A percentile compares a stretch with the other conserved stretches of the same genome.
These are phyloP conservation scores for Kwoniella pini DNA, from an alignment of 768 basidiomycete species.

Conservation along the genomic window DNA sequence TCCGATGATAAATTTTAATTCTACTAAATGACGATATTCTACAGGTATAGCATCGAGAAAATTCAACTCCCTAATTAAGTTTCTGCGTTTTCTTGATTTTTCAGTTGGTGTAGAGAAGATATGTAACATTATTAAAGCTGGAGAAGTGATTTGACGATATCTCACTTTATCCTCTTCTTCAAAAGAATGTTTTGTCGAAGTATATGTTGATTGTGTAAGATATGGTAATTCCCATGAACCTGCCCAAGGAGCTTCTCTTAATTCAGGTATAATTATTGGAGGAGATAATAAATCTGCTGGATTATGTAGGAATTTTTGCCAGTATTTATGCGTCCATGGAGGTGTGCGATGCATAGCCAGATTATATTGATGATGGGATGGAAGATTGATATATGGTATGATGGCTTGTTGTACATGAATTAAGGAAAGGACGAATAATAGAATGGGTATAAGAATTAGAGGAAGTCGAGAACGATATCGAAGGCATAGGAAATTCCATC, in stretches of 20 bases:
- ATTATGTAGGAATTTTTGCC: conserved; percentile 3
- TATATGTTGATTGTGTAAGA: not conserved
- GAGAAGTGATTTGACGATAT: not conserved
- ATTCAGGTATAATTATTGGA: not conserved
- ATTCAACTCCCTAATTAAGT: conserved; percentile 16
- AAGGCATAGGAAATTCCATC: not conserved
- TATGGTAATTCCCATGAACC: conserved; percentile 1
- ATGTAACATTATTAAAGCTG: conserved; percentile 24
- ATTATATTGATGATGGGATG: conserved; percentile 8
- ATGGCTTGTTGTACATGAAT: not conserved
- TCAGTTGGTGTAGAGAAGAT: conserved; percentile 30
- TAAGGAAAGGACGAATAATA: not conserved
- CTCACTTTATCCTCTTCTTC: not conserved
- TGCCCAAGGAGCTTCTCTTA: conserved; percentile 10
- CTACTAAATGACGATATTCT: conserved; percentile 25
- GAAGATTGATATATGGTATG: not conserved
- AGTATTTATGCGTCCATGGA: conserved; percentile 2
- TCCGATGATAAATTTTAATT: conserved; percentile 36
- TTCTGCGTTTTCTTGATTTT: conserved; percentile 9
- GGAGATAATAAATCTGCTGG: conserved; percentile 7
- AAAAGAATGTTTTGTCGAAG: not conserved
- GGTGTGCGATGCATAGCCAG: not conserved
- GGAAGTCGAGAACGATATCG: not conserved
- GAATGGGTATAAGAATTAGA: not conserved
- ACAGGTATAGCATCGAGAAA: conserved; percentile 17